Conservation (phyloP, 768 basidiomycete genomes). For the Tulasnella sp. region DNA sequence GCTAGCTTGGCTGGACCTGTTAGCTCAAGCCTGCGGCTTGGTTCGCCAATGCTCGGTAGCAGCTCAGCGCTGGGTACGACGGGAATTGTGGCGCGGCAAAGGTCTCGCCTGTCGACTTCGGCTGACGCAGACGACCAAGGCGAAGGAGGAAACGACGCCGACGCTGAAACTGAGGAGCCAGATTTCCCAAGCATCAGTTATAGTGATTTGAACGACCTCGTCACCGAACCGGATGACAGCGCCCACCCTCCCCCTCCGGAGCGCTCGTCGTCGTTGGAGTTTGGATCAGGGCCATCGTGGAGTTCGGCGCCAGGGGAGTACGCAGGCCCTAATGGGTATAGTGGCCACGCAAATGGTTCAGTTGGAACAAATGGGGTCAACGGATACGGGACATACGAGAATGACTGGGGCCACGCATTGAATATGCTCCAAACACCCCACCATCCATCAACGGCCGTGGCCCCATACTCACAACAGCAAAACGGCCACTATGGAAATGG, state of each 20-base stretch:
- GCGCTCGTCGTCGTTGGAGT: background rate
- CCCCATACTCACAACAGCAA: background rate
- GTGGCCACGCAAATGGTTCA: background rate
- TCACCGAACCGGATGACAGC: slow-evolving; percentile 3
- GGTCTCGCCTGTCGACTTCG: slow-evolving; percentile 13
- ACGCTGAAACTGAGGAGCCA: slow-evolving; percentile 19
- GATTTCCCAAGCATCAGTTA: slow-evolving; percentile 18
- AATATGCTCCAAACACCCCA: background rate
- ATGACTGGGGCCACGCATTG: slow-evolving; percentile 17
- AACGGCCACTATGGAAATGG: background rate
- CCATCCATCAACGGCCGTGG: background rate
- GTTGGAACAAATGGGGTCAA: background rate
- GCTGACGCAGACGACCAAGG: background rate
- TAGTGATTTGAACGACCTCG: slow-evolving; percentile 15
- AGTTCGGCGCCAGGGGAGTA: background rate
- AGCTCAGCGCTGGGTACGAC: slow-evolving; percentile 13
- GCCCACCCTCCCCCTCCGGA: background rate
- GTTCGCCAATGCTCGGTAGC: background rate
- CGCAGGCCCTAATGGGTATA: background rate
- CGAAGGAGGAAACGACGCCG: background rate
- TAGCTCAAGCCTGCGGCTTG: background rate
- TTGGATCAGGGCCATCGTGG: background rate
- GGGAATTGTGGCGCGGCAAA: slow-evolving; percentile 12
- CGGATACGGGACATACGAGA: slow-evolving; percentile 5
- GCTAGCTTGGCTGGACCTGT: slow-evolving; percentile 12